A percentile compares a stretch with the other conserved stretches of the same genome.
Evolutionary conservation across 768 basidiomycete genomes (phyloP).

Genomic region (Podaxis pistillaris): DNA sequence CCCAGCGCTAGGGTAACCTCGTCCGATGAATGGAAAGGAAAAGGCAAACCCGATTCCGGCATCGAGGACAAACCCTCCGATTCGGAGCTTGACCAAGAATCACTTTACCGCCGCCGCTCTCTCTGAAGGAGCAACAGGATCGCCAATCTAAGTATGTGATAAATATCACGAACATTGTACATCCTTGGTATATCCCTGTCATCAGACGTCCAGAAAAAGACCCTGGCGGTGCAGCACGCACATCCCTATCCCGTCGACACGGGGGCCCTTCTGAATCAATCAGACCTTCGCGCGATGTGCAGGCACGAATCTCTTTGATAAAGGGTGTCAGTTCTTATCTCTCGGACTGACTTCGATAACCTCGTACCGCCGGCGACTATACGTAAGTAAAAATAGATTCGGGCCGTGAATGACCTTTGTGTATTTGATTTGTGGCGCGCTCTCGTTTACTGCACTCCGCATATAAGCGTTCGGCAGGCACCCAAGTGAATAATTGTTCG

Average conservation of each 20-base stretch:
- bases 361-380: background rate
- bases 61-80: background rate
- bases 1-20: background rate
- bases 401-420: background rate
- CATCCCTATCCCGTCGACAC: background rate
- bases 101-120: background rate
- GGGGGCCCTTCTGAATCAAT: background rate
- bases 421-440: background rate
- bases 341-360: background rate
- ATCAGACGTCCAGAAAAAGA: conserved; percentile 8
- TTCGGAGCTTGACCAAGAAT: background rate
- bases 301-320: background rate
- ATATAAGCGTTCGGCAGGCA: background rate
- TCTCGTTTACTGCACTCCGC: background rate
- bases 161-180: background rate
- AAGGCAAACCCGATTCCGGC: background rate
- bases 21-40: background rate
- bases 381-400: background rate
- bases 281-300: background rate
- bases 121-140: no score
- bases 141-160: background rate
- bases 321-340: background rate
- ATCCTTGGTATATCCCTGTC: background rate
- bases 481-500: background rate
- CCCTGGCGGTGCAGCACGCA: background rate